phyloP scores from a whole-genome alignment of 768 basidiomycete species.

The Agrocybe pediades region DNA sequence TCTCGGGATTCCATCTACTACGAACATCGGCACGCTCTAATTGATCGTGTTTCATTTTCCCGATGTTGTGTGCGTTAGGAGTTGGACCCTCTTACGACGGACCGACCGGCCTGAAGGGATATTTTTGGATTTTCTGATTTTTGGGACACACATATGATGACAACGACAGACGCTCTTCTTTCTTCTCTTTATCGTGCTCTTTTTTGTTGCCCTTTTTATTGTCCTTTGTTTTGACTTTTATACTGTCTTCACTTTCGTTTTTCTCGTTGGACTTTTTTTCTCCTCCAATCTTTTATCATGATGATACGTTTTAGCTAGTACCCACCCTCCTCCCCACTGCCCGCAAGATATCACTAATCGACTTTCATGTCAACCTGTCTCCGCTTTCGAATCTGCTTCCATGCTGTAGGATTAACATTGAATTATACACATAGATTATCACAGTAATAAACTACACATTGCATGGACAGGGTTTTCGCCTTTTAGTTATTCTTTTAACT shows the following conservation, averaged over 20 bases:
- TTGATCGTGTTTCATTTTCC: background rate
- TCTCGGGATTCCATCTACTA: slow-evolving; percentile 65
- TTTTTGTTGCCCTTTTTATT: background rate
- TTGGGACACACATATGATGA: slow-evolving; percentile 9
- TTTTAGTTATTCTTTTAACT: no score
- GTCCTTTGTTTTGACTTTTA: background rate
- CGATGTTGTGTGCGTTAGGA: background rate
- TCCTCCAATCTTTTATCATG: no score
- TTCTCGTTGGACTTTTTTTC: slow-evolving; percentile 3
- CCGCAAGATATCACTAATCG: slow-evolving; percentile 1
- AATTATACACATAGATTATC: slow-evolving; percentile 1
- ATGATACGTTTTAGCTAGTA: background rate
- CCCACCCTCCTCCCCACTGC: background rate
- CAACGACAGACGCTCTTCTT: slow-evolving; percentile 8
- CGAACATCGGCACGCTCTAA: slow-evolving; percentile 26
- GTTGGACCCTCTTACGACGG: background rate
- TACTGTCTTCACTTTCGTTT: slow-evolving; percentile 5
- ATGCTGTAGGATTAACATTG: background rate
- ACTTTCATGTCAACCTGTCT: background rate
- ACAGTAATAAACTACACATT: slow-evolving; percentile 1
- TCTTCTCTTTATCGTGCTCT: background rate
- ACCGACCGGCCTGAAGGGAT: background rate
- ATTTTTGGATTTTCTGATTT: background rate
- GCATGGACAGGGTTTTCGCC: background rate
- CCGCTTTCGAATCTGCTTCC: background rate